Evolutionary conservation across 2,329 filamentous ascomycete species (phyloP).

Genomic region (Colletotrichum sp.): DNA sequence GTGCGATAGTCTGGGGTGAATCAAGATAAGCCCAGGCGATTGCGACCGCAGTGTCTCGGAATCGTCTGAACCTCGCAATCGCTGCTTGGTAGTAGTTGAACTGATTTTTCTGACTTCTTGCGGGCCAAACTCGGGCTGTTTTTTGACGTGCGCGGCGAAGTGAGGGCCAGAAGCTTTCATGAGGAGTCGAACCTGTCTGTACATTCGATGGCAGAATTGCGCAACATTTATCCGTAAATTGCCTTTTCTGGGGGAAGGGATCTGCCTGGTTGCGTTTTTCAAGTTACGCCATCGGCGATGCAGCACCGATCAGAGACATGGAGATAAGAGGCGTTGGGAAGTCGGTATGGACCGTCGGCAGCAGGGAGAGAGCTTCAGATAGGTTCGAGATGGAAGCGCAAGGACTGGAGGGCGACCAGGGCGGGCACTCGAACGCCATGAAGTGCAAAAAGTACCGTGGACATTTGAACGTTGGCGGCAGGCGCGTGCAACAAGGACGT

Average conservation of each 20-base stretch:
- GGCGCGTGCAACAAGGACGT: neutral
- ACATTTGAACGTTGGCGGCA: neutral
- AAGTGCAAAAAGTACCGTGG: neutral
- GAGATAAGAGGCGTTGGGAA: neutral
- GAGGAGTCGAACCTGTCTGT: neutral
- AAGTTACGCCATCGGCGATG: neutral
- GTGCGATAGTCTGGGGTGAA: constrained; percentile 16
- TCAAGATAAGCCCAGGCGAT: neutral
- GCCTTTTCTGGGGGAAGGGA: neutral
- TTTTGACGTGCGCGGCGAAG: neutral
- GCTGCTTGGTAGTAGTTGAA: neutral
- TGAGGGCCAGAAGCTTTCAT: neutral
- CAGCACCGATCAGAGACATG: neutral
- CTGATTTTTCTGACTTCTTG: neutral
- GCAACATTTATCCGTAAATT: neutral
- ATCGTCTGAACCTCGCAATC: neutral
- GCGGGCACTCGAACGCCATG: neutral
- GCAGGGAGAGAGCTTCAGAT: neutral
- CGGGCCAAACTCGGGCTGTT: neutral
- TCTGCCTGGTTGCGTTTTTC: neutral
- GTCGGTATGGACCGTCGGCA: neutral
- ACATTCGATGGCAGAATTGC: neutral
- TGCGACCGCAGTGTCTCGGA: neutral
- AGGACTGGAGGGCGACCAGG: neutral
- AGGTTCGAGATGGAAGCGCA: neutral